Conservation (phyloP, 2,329 filamentous ascomycete species). For the Parafenestella ontariensis region DNA sequence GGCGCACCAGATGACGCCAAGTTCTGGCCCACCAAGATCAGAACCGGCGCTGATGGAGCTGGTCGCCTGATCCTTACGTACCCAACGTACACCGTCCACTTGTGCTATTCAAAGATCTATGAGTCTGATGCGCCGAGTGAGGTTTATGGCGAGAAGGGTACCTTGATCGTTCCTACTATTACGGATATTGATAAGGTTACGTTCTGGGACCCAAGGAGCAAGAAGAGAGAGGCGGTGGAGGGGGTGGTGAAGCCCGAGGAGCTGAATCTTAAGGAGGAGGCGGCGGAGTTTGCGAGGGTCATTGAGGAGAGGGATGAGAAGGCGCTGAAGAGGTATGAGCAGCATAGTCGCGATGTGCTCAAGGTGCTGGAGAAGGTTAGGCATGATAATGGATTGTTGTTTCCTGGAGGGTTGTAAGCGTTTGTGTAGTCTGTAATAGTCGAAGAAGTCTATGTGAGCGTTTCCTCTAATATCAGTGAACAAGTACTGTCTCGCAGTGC, state of each 20-base stretch:
- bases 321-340: slow-evolving; percentile 49
- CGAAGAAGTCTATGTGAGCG: background rate
- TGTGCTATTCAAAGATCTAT: slow-evolving; percentile 54
- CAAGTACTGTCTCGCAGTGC: too few relatives aligned
- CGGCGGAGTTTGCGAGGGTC: slow-evolving; percentile 54
- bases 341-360: slow-evolving; percentile 52
- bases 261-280: slow-evolving; percentile 58
- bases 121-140: slow-evolving; percentile 53
- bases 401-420: slow-evolving; percentile 34
- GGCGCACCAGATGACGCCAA: slow-evolving; percentile 50
- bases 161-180: slow-evolving; percentile 52
- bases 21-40: slow-evolving; percentile 54
- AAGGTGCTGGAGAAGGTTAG: slow-evolving; percentile 54
- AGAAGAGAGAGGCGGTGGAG: slow-evolving; percentile 51
- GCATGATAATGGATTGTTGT: slow-evolving; percentile 54
- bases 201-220: slow-evolving; percentile 53
- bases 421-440: background rate
- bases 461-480: too few relatives aligned
- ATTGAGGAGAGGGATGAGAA: slow-evolving; percentile 49
- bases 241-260: slow-evolving; percentile 44
- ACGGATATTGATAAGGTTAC: slow-evolving; percentile 55
- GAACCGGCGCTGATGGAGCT: slow-evolving; percentile 56
- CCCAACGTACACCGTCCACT: slow-evolving; percentile 53
- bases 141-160: slow-evolving; percentile 58
- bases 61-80: slow-evolving; percentile 55